Conservation (phyloP, 2,329 filamentous ascomycete species). For the Paecilomyces sp. region DNA sequence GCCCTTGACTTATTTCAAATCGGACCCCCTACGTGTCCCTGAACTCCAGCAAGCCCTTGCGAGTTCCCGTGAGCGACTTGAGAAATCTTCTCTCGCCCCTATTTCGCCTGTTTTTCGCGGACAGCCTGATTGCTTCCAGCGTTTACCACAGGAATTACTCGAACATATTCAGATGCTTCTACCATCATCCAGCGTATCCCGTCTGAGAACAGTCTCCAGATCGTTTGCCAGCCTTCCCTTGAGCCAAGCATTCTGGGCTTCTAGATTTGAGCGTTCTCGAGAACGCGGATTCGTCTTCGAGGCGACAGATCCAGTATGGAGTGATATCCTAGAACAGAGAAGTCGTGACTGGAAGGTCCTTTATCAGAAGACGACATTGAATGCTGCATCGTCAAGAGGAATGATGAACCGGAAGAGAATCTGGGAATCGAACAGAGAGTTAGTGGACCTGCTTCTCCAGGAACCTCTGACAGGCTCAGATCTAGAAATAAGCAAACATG, state of each 20-base stretch:
- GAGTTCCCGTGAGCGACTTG: conserved; percentile 1
- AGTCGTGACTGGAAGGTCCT: conserved; percentile 15
- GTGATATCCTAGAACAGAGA: background rate
- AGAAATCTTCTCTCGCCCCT: background rate
- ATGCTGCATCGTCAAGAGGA: background rate
- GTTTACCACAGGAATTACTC: conserved; percentile 11
- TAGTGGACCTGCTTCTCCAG: conserved; percentile 9
- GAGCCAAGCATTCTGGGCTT: conserved; percentile 13
- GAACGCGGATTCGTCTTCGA: conserved; percentile 13
- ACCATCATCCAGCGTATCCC: conserved; percentile 7
- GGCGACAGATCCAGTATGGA: conserved; percentile 3
- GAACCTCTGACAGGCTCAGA: background rate
- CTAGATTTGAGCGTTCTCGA: conserved; percentile 9
- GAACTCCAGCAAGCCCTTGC: conserved; percentile 4
- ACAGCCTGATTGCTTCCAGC: conserved; percentile 8
- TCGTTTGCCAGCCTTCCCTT: conserved; percentile 13
- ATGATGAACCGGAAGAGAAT: conserved; percentile 11
- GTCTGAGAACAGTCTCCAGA: conserved; percentile 9
- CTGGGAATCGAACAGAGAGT: conserved; percentile 8
- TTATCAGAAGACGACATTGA: conserved; percentile 9
- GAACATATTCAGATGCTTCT: conserved; percentile 12
- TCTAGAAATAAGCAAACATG: conserved; percentile 1
- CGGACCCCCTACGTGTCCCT: conserved; percentile 7
- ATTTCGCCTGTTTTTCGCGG: conserved; percentile 2
- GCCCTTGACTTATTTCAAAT: conserved; percentile 3